A percentile compares a stretch with the other conserved stretches of the same genome.
phyloP scores from a whole-genome alignment of 176 grass and related monocot genomes.

The Poa pratensis region DNA sequence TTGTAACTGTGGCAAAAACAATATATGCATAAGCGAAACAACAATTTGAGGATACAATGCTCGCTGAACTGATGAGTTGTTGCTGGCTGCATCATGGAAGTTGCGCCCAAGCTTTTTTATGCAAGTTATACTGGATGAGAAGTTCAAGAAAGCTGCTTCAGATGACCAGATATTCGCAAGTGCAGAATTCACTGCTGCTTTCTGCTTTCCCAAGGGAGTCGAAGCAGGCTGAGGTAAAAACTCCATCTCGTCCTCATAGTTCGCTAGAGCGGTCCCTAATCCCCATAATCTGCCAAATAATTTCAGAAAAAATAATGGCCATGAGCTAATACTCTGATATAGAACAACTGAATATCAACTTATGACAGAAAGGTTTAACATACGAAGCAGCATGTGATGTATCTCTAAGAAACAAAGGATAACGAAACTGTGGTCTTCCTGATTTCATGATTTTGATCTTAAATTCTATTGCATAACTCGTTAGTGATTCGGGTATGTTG shows the following conservation, averaged over 20 bases:
- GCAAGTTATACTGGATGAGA: constrained; percentile 60
- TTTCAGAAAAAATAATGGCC: constrained; percentile 21
- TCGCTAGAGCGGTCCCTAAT: constrained; percentile 30
- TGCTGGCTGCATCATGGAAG: constrained; percentile 28
- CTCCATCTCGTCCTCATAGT: constrained; percentile 42
- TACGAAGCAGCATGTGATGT: background rate
- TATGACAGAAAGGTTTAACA: background rate
- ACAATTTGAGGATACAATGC: constrained; percentile 68
- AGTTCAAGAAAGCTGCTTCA: constrained; percentile 30
- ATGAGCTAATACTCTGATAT: constrained; percentile 6
- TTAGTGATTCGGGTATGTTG: background rate
- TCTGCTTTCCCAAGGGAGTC: constrained; percentile 38
- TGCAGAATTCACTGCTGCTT: constrained; percentile 33
- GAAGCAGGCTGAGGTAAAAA: constrained; percentile 54
- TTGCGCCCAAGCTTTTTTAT: constrained; percentile 48
- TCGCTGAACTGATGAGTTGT: constrained; percentile 40
- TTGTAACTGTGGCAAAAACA: constrained; percentile 7
- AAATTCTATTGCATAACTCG: background rate
- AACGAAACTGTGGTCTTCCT: background rate
- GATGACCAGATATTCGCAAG: constrained; percentile 54
- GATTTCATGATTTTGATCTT: background rate
- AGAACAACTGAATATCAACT: constrained; percentile 13
- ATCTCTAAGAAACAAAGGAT: background rate
- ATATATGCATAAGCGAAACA: constrained; percentile 26
- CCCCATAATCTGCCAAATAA: constrained; percentile 52